A percentile compares a stretch with the other conserved stretches of the same genome.
These are phyloP conservation scores for Myxozyma nipponensis DNA, from an alignment of 805 yeast species.

Conservation along the genomic window DNA sequence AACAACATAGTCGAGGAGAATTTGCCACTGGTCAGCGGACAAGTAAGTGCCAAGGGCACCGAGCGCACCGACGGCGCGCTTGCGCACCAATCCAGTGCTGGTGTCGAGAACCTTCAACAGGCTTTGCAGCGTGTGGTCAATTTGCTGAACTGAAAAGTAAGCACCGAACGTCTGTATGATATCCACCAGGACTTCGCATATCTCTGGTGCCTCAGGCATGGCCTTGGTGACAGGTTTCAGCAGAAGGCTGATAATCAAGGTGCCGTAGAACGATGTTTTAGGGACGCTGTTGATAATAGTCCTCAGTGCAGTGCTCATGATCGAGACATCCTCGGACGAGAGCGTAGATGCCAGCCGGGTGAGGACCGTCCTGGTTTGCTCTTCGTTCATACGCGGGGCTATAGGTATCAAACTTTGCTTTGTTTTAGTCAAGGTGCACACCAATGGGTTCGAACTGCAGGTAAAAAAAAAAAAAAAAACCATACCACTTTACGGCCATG, in stretches of 20 bases:
- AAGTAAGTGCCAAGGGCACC: constrained; percentile 42
- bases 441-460: not conserved
- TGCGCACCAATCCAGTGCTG: constrained; percentile 45
- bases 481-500: constrained; percentile 62
- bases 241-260: constrained; percentile 30
- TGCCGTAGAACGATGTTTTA: constrained; percentile 29
- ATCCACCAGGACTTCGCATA: constrained; percentile 59
- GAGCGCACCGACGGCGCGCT: constrained; percentile 48
- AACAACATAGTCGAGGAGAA: constrained; percentile 22
- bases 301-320: constrained; percentile 38
- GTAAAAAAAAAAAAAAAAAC: constrained; percentile 13
- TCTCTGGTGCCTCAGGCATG: constrained; percentile 44
- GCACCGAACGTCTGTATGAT: constrained; percentile 49
- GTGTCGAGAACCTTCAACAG: constrained; percentile 42
- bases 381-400: constrained; percentile 22
- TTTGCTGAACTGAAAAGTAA: constrained; percentile 40
- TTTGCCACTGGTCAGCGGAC: constrained; percentile 31
- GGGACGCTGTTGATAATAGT: constrained; percentile 32
- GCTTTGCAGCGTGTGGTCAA: constrained; percentile 31
- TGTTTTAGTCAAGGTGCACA: not conserved
- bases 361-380: constrained; percentile 34
- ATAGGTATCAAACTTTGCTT: constrained; percentile 22
- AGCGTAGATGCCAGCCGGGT: constrained; percentile 33
- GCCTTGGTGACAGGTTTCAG: constrained; percentile 29
- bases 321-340: constrained; percentile 39